phyloP scores from a whole-genome alignment of 345 rosid genomes.

The Syzygium aqueum region DNA sequence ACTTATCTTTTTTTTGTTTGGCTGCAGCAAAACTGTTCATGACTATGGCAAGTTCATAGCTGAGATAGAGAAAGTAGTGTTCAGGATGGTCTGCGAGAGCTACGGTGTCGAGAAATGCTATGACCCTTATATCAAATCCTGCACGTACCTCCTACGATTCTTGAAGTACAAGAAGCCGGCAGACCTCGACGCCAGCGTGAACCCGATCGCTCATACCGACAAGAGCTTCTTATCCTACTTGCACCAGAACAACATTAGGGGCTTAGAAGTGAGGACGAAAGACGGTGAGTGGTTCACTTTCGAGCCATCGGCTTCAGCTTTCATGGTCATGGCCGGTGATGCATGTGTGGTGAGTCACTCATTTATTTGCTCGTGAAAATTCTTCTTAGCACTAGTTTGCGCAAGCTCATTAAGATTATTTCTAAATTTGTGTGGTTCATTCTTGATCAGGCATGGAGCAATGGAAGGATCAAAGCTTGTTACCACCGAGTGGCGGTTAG shows the following conservation, averaged over 20 bases:
- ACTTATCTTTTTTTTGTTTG: neutral
- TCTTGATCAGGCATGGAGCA: slow-evolving; percentile 26
- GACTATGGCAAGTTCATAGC: neutral
- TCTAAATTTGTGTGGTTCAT: neutral
- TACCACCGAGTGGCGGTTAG: slow-evolving; percentile 13
- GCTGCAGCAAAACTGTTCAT: slow-evolving; percentile 3
- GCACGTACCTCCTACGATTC: slow-evolving; percentile 8
- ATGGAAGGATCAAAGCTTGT: slow-evolving; percentile 11
- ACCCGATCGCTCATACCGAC: slow-evolving; percentile 19
- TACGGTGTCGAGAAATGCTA: slow-evolving; percentile 9
- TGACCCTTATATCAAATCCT: neutral
- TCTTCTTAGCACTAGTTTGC: neutral
- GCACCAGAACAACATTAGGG: slow-evolving; percentile 17
- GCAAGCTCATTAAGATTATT: neutral
- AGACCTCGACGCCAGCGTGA: neutral
- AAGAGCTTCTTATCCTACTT: slow-evolving; percentile 15
- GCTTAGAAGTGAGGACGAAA: slow-evolving; percentile 15
- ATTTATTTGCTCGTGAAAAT: neutral
- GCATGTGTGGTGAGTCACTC: slow-evolving; percentile 8
- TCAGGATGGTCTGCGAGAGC: slow-evolving; percentile 17
- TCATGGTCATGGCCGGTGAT: slow-evolving; percentile 23
- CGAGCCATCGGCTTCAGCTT: slow-evolving; percentile 13
- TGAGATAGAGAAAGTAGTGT: slow-evolving; percentile 8
- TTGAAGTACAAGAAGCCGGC: slow-evolving; percentile 8
- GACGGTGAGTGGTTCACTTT: slow-evolving; percentile 11